Evolutionary conservation across 2,329 filamentous ascomycete genomes (phyloP).

Genomic region (Hypoxylon sp.): DNA sequence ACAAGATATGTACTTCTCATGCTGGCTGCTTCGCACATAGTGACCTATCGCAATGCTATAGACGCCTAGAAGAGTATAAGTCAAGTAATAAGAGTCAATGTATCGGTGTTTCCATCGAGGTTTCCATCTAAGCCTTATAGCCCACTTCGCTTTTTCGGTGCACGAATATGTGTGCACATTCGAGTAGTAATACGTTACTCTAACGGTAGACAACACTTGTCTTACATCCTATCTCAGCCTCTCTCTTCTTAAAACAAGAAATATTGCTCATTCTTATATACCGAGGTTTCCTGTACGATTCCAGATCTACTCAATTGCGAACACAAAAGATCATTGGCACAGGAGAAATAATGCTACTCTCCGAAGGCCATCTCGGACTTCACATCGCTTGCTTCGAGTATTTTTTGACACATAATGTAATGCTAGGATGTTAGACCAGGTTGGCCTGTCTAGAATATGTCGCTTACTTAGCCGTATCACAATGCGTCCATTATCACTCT

Average conservation of each 20-base stretch:
- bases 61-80: not conserved
- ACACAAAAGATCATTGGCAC: not conserved
- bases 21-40: not conserved
- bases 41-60: not conserved
- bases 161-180: too few species aligned
- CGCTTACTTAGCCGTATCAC: not conserved
- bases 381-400: not conserved
- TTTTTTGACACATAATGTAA: not conserved
- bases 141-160: not conserved
- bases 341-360: not conserved
- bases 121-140: not conserved
- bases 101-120: not conserved
- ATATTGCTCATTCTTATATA: too few species aligned
- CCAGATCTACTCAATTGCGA: too few species aligned
- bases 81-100: not conserved
- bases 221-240: too few species aligned
- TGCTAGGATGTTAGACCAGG: not conserved
- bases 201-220: not conserved
- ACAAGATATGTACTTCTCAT: conserved; percentile 4
- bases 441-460: not conserved
- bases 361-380: too few species aligned
- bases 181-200: not conserved
- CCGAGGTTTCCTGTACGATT: too few species aligned
- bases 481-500: not conserved
- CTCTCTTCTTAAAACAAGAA: too few species aligned